Base-by-base conservation (phyloP, 805 yeast genomes). In the Pichia ethanolica region DNA sequence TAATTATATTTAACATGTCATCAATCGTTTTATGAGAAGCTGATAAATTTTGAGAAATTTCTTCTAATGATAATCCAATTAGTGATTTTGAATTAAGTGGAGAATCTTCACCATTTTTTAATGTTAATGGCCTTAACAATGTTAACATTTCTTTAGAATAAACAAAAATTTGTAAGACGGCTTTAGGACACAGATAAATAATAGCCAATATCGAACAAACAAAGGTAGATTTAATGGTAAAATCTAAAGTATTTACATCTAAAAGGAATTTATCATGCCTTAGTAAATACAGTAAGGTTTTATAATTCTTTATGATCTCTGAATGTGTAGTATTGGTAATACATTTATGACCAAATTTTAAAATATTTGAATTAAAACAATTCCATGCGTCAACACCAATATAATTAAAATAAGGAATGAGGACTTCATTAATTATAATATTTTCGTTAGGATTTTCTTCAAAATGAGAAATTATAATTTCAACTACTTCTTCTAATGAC, bases 81-180 rank as follows among this genome's bases (percentile, higher is more conserved):
- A 35, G 13, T 5, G 12, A 10, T 43, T 35, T 36, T 35, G 32
- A 26, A 3, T 26, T 35, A 3, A 48, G 28, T n/a, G 8, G 11
- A 35, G 8, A 5, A 7, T 41, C 1, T 10, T 14, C 42, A 12
- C 10, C 14, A 20, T 10, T n/a, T 3, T 49, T 32, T 9, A 56
- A 38, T 1, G 46, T 32, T 26, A 63, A 27, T 0, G 55, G 11
- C 34, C 54, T 50, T 13, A 63, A 37, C 12, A 47, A 49, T 1
- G 44, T 56, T 9, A 66, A 35, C 4, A 62, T 53, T 44, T 65
- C 64, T 46, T 64, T 64, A 51, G 64, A 56, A 35, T 49, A 46
- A 10, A 61, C 47, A 45, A 60, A 59, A 0, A 57, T 49, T 34
- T 57, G 56, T 32, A 64, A 47, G 0, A 63, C 56, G 1, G 61